A percentile compares a stretch with the other conserved stretches of the same genome.
These are phyloP conservation scores for Myxozyma neglecta DNA, from an alignment of 805 yeast genomes.

Conservation along the genomic window DNA sequence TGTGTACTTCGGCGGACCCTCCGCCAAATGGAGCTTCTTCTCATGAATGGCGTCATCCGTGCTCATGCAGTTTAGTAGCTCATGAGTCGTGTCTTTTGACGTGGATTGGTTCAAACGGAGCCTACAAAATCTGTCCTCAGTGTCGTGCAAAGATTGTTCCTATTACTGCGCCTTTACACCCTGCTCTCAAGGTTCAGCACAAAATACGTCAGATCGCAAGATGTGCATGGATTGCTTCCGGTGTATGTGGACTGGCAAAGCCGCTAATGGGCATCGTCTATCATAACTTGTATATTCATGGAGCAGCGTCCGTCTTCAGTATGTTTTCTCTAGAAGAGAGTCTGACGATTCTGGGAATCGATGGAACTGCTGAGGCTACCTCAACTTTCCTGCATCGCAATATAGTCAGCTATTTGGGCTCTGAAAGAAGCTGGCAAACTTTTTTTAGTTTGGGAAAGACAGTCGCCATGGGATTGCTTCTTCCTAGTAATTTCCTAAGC, in stretches of 20 bases:
- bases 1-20: constrained; percentile 40
- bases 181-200: constrained; percentile 7
- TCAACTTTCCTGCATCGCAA: not conserved
- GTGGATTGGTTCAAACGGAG: constrained; percentile 39
- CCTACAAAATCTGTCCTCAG: constrained; percentile 22
- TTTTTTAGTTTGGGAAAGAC: not conserved
- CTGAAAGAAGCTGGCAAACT: not conserved
- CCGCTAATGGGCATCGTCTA: constrained; percentile 30
- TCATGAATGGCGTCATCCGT: constrained; percentile 49
- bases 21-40: constrained; percentile 38
- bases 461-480: not conserved
- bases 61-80: constrained; percentile 48
- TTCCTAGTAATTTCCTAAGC: not conserved
- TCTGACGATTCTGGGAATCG: constrained; percentile 2
- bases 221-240: constrained; percentile 8
- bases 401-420: not conserved
- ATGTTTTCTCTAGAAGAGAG: constrained; percentile 35
- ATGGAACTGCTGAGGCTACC: not conserved
- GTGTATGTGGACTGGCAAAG: not conserved
- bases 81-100: constrained; percentile 49
- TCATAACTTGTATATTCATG: constrained; percentile 36
- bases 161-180: constrained; percentile 7
- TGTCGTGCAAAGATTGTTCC: constrained; percentile 16
- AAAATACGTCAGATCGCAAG: constrained; percentile 26
- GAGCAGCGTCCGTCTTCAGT: constrained; percentile 35